phyloP scores from a whole-genome alignment of 306 rosid genomes.

The Fagus sylvatica region DNA sequence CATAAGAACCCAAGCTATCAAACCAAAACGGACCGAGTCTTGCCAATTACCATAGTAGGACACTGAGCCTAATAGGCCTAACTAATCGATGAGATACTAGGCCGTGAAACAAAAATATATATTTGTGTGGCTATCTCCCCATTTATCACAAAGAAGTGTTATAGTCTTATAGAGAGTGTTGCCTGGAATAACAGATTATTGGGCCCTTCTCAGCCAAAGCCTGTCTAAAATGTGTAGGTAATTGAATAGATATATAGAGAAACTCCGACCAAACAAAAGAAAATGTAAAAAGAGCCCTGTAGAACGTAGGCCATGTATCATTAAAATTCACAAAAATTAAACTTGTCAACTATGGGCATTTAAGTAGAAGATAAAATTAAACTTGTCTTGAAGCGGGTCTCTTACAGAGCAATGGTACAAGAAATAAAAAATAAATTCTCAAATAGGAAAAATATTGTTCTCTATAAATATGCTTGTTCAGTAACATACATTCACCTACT shows the following conservation, averaged over 20 bases:
- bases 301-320: too few species aligned
- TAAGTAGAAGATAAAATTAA: neutral
- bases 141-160: neutral
- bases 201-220: neutral
- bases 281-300: too few species aligned
- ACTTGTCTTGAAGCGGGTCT: neutral
- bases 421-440: conserved; percentile 1
- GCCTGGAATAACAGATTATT: neutral
- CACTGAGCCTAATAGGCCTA: too few species aligned
- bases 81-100: neutral
- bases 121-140: neutral
- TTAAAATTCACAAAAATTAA: too few species aligned
- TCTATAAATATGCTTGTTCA: conserved; percentile 28
- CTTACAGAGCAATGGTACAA: neutral
- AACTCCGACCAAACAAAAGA: neutral
- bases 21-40: too few species aligned
- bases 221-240: neutral
- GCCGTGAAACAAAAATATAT: too few species aligned
- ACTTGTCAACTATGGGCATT: neutral
- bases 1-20: too few species aligned
- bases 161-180: neutral
- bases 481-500: conserved; percentile 36
- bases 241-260: too few species aligned
- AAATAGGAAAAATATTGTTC: conserved; percentile 32
- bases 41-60: too few species aligned